phyloP scores from a whole-genome alignment of 1,139 yeast species.

The Magnusiomyces magnusii region DNA sequence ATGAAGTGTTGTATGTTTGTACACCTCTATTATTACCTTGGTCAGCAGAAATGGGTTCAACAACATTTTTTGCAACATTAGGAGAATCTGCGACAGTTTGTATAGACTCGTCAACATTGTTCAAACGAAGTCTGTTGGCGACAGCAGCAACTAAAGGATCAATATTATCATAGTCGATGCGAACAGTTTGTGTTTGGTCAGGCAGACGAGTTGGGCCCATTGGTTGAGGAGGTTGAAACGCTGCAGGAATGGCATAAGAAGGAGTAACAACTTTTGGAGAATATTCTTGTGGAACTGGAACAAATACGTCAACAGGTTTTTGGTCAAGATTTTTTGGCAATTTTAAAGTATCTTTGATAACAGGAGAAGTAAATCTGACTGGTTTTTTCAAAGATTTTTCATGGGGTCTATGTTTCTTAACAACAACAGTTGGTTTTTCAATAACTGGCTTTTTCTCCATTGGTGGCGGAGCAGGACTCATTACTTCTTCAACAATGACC shows the following conservation, averaged over 20 bases:
- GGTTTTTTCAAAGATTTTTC: conserved; percentile 9
- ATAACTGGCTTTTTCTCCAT: conserved; percentile 17
- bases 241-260: conserved; percentile 8
- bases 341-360: neutral
- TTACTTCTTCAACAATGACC: conserved; percentile 58
- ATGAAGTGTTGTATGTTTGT: conserved; percentile 10
- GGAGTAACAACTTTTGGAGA: neutral
- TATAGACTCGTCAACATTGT: conserved; percentile 17
- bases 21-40: conserved; percentile 14
- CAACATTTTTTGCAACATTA: neutral
- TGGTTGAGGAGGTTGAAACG: conserved; percentile 15
- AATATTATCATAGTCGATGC: conserved; percentile 15
- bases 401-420: conserved; percentile 4
- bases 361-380: conserved; percentile 6
- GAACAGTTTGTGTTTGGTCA: conserved; percentile 7
- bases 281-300: neutral
- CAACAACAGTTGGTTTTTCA: neutral
- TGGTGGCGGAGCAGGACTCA: conserved; percentile 25
- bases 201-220: conserved; percentile 1
- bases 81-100: conserved; percentile 19
- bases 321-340: neutral
- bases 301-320: conserved; percentile 3
- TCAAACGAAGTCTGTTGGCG: conserved; percentile 15
- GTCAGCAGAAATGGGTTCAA: conserved; percentile 14
- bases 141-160: conserved; percentile 21